Conservation (phyloP, 164 flowering plant species). For the Euptelea pleiosperma region DNA sequence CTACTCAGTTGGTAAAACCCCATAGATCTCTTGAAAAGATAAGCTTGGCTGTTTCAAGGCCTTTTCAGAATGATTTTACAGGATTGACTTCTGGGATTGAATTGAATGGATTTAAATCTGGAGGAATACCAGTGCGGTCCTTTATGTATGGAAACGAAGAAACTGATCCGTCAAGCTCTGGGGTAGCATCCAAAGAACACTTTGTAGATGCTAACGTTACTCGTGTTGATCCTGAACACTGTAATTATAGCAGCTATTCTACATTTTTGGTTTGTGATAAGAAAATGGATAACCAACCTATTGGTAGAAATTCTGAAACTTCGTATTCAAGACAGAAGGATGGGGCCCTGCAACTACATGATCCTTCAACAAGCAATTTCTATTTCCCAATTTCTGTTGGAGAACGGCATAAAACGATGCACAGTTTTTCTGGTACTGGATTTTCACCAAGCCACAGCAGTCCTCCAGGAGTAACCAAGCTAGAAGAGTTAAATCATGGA, state of each 20-base stretch:
- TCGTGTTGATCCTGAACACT: slow-evolving; percentile 10
- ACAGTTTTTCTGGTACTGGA: slow-evolving; percentile 16
- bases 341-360: slow-evolving; percentile 13
- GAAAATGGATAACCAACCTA: slow-evolving; percentile 12
- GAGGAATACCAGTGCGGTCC: slow-evolving; percentile 10
- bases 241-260: slow-evolving; percentile 17
- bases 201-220: slow-evolving; percentile 10
- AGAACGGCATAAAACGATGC: slow-evolving; percentile 18
- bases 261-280: slow-evolving; percentile 20
- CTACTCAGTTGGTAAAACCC: slow-evolving; percentile 15
- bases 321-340: slow-evolving; percentile 19
- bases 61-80: slow-evolving; percentile 16
- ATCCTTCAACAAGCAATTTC: slow-evolving; percentile 24
- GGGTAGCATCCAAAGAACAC: slow-evolving; percentile 17
- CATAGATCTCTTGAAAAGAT: slow-evolving; percentile 17
- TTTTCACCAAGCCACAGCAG: slow-evolving; percentile 18
- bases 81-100: slow-evolving; percentile 18
- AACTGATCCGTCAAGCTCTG: slow-evolving; percentile 12
- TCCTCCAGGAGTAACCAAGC: slow-evolving; percentile 9
- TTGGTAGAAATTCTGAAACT: slow-evolving; percentile 11
- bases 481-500: slow-evolving; percentile 19
- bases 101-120: background rate
- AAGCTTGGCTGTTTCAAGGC: slow-evolving; percentile 15
- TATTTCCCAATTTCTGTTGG: slow-evolving; percentile 17
- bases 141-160: slow-evolving; percentile 11